Base-by-base conservation (phyloP, 805 yeast species). In the Saturnispora sekii region DNA sequence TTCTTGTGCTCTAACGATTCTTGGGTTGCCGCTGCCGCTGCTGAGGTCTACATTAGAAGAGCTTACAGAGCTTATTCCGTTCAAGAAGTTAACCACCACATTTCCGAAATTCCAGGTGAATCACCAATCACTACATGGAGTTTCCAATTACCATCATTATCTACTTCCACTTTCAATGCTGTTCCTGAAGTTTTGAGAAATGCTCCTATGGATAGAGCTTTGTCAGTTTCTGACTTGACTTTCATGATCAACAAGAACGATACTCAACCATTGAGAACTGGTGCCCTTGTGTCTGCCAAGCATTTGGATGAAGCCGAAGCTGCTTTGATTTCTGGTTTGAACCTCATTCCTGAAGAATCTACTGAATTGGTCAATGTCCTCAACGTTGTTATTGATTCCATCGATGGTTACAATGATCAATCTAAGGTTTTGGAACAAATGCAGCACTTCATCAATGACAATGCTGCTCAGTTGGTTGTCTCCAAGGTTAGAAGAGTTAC, bases 1-100 rank as follows among this genome's bases (percentile, higher is more conserved):
- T 93, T 93, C 68, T 77, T 93, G 67, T 77, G 75, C 45, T 84
- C 86, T 55, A 59, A 74, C 10, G 97, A 94, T 59, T 84, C 83
- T 40, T 85, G 86, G 73, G 90, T 93, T 49, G 84, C 90, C 3
- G 77, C 90, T 53, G 97, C 98, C 32, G 97, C 98, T 32, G 87
- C 95, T 38, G 97, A 93, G 67, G 95, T 93, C 48, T 93, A 93
- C 65, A 81, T 89, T 48, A 83, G 97, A 64, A 83, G 98, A 64
- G 95, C 97, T 38, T 93, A 89, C 72, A 80, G 97, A 59, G 97
- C 97, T 33, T 93, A 94, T 68, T 81, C 87, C 35, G 81, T 93
- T 50, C 81, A 85, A 45, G 83, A 81, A 51, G 75, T 94, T 44
- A 67, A 70, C 44, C 85, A 86, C 58, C 76, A 73, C 51, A 66